Percentiles rank a stretch among this genome's conserved stretches.
Conservation (phyloP, 306 rosid genomes). For the Spatholobus suberectus region DNA sequence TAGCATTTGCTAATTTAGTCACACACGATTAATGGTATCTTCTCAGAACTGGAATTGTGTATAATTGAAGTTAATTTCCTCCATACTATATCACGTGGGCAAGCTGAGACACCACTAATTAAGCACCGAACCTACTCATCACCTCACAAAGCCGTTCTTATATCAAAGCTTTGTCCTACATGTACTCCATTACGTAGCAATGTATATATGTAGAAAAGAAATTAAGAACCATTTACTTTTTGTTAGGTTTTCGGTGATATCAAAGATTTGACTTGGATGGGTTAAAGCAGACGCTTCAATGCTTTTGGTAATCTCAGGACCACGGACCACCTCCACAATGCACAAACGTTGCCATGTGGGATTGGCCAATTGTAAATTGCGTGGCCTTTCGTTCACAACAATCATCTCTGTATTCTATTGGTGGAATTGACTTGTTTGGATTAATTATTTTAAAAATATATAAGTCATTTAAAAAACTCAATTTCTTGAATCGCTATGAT, state of each 20-base stretch:
- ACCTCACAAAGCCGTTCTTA: neutral
- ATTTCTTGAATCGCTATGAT: neutral
- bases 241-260: constrained; percentile 20
- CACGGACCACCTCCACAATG: constrained; percentile 23
- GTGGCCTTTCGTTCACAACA: constrained; percentile 36
- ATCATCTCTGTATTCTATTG: neutral
- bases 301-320: constrained; percentile 36
- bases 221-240: constrained; percentile 12
- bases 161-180: constrained; percentile 15
- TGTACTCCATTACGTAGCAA: constrained; percentile 3
- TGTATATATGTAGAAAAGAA: neutral
- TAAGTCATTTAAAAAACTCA: neutral
- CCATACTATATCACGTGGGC: neutral
- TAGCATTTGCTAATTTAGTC: neutral
- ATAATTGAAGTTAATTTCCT: constrained; percentile 14
- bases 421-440: neutral
- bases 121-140: constrained; percentile 20
- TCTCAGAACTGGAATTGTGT: neutral
- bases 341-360: constrained; percentile 2
- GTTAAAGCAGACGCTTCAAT: constrained; percentile 24
- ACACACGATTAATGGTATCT: neutral
- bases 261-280: constrained; percentile 16
- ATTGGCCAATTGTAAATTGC: neutral
- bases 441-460: neutral
- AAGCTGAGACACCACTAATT: neutral